Base-by-base conservation (phyloP, 768 basidiomycete species). In the Cystobasidium tubakii region DNA sequence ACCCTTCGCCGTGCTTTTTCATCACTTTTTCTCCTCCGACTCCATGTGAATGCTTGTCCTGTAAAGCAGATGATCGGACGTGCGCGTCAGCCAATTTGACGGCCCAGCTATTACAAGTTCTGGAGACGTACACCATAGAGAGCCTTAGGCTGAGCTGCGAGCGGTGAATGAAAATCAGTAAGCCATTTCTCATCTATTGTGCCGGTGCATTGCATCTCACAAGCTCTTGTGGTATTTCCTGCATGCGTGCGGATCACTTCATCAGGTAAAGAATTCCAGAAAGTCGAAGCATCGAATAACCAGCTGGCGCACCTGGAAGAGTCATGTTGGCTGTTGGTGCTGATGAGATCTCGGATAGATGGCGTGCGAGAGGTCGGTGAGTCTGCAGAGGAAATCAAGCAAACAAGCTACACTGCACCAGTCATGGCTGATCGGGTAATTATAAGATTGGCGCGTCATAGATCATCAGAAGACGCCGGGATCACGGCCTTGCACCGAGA, bases 1-100 rank as follows among this genome's bases (percentile, higher is more conserved):
- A 55, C 54, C 69, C 69, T 44, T 71, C 69, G 21, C 69, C 69
- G 25, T 55, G 50, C 54, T 71, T 71, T 34, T 71, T 71, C 69
- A 71, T 71, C 2, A 39, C 42, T 19, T 55, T 36, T 1, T 71
- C 69, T 10, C 69, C 69, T 21, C 69, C 54, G 36, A 71, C 44
- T 54, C 55, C 69, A 39, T 71, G 69, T 1, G 54, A 34, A 54
- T 71, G 69, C 69, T 71, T 71, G 55, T 71, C 69, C 55, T 67
- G 66, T 39, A 6, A 19, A 21, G 31, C 6, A n/a, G 39, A 15
- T 36, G 23, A 65, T 43, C 31, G 25, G 13, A 39, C 3, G 23
- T 36, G 44, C 44, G 33, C 23, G 44, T 34, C 27, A 65, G 63
- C 63, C 27, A 43, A 29, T 7, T 6, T 31, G 63, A 19, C 21